These are phyloP conservation scores for Plantago ovata DNA, from an alignment of 257 asterid genomes.

Conservation along the genomic window DNA sequence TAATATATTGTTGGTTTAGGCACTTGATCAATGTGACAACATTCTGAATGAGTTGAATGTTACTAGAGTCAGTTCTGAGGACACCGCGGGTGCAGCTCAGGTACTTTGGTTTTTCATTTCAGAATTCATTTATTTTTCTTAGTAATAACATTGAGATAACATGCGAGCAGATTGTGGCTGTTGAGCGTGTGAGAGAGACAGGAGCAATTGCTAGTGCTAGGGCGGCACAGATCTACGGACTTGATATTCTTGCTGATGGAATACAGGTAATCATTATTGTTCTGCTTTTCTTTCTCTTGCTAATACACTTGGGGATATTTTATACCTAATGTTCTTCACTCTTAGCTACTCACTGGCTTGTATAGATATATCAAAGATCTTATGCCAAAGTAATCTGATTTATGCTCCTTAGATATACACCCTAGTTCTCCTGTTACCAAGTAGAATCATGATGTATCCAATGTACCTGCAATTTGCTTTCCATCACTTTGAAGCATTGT, in stretches of 20 bases:
- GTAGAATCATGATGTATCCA: too few species aligned
- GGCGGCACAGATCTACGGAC: constrained; percentile 90
- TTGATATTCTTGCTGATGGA: constrained; percentile 68
- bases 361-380: too few species aligned
- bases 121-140: constrained; percentile 4
- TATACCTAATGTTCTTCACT: constrained; percentile 1
- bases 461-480: too few species aligned
- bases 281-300: not conserved
- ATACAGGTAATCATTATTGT: constrained; percentile 58
- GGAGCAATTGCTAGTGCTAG: constrained; percentile 88
- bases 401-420: too few species aligned
- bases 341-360: too few species aligned
- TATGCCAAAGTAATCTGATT: too few species aligned
- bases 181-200: constrained; percentile 54
- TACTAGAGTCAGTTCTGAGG: constrained; percentile 47
- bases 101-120: constrained; percentile 32
- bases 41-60: constrained; percentile 55
- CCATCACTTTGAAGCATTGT: too few species aligned
- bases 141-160: constrained; percentile 28
- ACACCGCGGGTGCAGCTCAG: constrained; percentile 94
- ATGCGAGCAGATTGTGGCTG: constrained; percentile 60
- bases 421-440: too few species aligned
- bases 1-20: constrained; percentile 37
- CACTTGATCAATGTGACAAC: constrained; percentile 71
- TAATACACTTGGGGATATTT: not conserved